Conservation (phyloP, 2,329 filamentous ascomycete genomes). For the Leptographium lundbergii region DNA sequence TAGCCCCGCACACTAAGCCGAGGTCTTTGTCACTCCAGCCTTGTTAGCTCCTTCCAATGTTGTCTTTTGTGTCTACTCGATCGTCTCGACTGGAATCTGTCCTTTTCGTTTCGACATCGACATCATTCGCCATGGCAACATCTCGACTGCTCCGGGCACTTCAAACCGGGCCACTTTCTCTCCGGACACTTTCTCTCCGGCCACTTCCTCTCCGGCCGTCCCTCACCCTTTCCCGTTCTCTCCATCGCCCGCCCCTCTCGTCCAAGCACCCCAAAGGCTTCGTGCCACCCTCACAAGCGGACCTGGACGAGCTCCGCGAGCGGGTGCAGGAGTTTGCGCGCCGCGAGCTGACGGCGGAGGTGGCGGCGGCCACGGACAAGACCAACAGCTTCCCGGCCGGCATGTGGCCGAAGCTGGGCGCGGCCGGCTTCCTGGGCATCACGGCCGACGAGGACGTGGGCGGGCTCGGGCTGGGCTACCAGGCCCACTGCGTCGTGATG, state of each 20-base stretch:
- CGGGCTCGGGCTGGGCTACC: slow-evolving; percentile 84
- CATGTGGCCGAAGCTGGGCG: slow-evolving; percentile 90
- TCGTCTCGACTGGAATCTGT: too few species aligned
- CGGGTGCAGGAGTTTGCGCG: slow-evolving; percentile 80
- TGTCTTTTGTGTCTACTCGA: too few species aligned
- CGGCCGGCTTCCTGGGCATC: slow-evolving; percentile 82
- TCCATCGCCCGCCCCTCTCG: slow-evolving; percentile 31
- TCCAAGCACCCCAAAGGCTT: slow-evolving; percentile 51
- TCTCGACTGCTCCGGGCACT: too few species aligned
- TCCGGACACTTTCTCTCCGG: too few species aligned
- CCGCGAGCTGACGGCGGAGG: slow-evolving; percentile 72
- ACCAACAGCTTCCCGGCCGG: slow-evolving; percentile 77
- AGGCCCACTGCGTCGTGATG: slow-evolving; percentile 90
- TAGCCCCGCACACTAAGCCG: neutral
- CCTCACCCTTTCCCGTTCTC: neutral
- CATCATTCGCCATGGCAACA: too few species aligned
- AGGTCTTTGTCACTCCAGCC: neutral
- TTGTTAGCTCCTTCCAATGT: too few species aligned
- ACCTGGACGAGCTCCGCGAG: slow-evolving; percentile 70
- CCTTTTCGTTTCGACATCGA: too few species aligned
- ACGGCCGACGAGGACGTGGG: slow-evolving; percentile 89
- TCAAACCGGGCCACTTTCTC: too few species aligned
- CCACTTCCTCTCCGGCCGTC: too few species aligned
- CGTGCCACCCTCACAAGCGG: slow-evolving; percentile 53
- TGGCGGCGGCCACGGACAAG: slow-evolving; percentile 73